phyloP scores from a whole-genome alignment of 352 stramenopile genomes.

The Phytopythium kandeliae region DNA sequence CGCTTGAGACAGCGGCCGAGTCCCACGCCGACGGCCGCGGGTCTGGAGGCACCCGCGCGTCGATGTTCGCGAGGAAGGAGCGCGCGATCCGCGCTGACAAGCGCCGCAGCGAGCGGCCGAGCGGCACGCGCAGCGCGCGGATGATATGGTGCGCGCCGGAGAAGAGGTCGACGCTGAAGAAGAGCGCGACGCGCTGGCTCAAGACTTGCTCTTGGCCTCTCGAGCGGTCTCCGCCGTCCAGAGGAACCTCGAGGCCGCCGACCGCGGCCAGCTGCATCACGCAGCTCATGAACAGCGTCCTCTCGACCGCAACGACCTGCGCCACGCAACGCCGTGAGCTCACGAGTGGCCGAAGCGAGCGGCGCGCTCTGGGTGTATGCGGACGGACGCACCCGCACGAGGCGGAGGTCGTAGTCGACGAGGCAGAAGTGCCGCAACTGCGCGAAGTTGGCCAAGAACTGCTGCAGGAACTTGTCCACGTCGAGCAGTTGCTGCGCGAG shows the following conservation, averaged over 20 bases:
- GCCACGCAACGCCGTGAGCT: too few relatives aligned
- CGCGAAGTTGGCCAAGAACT: conserved; percentile 39
- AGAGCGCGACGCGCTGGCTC: conserved; percentile 35
- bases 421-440: conserved; percentile 32
- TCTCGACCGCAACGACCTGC: conserved; percentile 23
- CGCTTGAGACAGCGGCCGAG: conserved; percentile 32
- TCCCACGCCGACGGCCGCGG: conserved; percentile 17
- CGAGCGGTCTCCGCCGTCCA: too few relatives aligned
- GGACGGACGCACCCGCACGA: conserved; percentile 37
- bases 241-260: too few relatives aligned
- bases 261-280: conserved; percentile 28
- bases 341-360: too few relatives aligned
- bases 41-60: conserved; percentile 13
- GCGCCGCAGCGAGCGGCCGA: conserved; percentile 17
- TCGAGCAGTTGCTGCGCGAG: conserved; percentile 45
- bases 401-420: conserved; percentile 55
- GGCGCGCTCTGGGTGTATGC: too few relatives aligned
- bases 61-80: conserved; percentile 24
- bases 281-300: conserved; percentile 40
- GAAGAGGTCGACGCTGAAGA: conserved; percentile 35
- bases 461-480: conserved; percentile 43
- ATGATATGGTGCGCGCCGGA: conserved; percentile 38
- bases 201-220: too few relatives aligned
- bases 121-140: conserved; percentile 36
- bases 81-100: conserved; percentile 23